These are phyloP conservation scores for Hyphopichia pseudoburtonii DNA, from an alignment of 1,139 yeast genomes.

Conservation along the genomic window DNA sequence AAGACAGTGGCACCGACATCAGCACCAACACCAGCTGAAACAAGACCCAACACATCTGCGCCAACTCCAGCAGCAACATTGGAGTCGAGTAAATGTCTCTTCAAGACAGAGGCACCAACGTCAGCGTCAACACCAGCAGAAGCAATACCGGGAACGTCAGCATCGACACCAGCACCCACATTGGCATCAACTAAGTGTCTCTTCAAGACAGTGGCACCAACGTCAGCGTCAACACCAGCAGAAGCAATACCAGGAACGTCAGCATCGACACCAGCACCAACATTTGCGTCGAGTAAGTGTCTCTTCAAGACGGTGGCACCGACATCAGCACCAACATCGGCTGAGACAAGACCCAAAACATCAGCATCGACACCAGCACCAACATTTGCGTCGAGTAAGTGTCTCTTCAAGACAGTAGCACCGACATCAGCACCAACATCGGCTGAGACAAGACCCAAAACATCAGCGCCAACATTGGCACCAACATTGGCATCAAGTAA, in stretches of 20 bases:
- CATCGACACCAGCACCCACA: conserved; percentile 8
- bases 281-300: background rate
- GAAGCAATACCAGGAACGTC: background rate
- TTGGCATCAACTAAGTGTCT: conserved; percentile 7
- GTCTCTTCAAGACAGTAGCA: conserved; percentile 15
- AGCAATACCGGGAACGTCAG: conserved; percentile 1
- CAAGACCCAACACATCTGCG: conserved; percentile 10
- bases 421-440: conserved; percentile 4
- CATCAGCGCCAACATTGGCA: conserved; percentile 12
- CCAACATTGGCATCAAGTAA: conserved; percentile 13
- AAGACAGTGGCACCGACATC: conserved; percentile 1
- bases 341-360: conserved; percentile 9
- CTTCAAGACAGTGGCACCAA: conserved; percentile 9
- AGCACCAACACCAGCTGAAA: conserved; percentile 2
- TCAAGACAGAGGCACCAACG: background rate
- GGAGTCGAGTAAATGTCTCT: conserved; percentile 7
- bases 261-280: conserved; percentile 4
- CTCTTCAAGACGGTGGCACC: conserved; percentile 7
- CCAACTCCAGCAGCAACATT: conserved; percentile 8
- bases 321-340: conserved; percentile 7
- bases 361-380: conserved; percentile 13
- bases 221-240: conserved; percentile 8
- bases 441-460: conserved; percentile 5
- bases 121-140: conserved; percentile 4
- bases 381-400: conserved; percentile 12